phyloP scores from a whole-genome alignment of 495 filamentous ascomycete species.

The Endocarpon pusillum region DNA sequence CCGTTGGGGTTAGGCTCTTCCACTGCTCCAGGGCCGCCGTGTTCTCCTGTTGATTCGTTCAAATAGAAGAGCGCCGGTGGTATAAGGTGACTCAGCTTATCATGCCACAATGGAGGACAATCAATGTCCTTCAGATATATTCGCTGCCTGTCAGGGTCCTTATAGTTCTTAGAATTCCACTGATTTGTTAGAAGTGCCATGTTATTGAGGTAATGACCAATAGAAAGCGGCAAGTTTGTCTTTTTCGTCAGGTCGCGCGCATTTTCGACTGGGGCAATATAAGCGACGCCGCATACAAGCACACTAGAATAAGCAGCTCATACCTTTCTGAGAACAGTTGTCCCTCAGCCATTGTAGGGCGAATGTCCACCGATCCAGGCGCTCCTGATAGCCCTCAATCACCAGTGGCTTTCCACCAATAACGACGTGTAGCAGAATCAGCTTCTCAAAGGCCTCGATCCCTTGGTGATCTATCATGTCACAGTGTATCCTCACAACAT shows the following conservation, averaged over 20 bases:
- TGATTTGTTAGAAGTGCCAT: conserved; percentile 62
- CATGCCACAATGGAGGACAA: conserved; percentile 68
- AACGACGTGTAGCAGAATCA: conserved; percentile 64
- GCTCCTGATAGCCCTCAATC: conserved; percentile 62
- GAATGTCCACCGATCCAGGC: conserved; percentile 57
- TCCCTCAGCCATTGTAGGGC: conserved; percentile 59
- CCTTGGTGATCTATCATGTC: conserved; percentile 56
- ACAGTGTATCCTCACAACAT: conserved; percentile 55
- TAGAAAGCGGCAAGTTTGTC: conserved; percentile 57
- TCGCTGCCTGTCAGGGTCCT: conserved; percentile 55
- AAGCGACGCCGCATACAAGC: neutral
- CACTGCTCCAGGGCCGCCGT: conserved; percentile 29
- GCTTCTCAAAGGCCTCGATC: conserved; percentile 58
- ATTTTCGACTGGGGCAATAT: conserved; percentile 30
- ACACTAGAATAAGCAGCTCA: conserved; percentile 10
- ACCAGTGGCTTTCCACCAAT: conserved; percentile 73
- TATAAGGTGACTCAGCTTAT: conserved; percentile 57
- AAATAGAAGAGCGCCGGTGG: conserved; percentile 70
- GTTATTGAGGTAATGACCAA: conserved; percentile 74
- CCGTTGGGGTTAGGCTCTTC: conserved; percentile 15
- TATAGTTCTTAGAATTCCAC: conserved; percentile 48
- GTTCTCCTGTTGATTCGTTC: conserved; percentile 53
- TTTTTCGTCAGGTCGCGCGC: conserved; percentile 59
- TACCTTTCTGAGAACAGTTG: conserved; percentile 58
- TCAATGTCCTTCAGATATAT: conserved; percentile 95